A percentile compares a stretch with the other conserved stretches of the same genome.
phyloP scores from a whole-genome alignment of 2,329 filamentous ascomycete species.

The Stagonosporopsis vannaccii region DNA sequence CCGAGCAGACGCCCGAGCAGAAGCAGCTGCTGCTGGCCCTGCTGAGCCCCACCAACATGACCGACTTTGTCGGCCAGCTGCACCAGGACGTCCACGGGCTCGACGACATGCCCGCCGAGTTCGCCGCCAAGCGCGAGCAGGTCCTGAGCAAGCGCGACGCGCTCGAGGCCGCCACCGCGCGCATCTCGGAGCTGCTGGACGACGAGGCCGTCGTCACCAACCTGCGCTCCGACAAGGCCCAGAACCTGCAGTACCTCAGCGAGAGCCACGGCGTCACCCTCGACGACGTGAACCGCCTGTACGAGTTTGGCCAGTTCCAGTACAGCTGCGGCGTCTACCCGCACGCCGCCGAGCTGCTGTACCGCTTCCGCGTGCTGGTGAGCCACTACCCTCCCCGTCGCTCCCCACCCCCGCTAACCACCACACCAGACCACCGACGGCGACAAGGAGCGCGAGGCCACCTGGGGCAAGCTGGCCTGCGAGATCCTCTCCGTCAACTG shows the following conservation, averaged over 20 bases:
- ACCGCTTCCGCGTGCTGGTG: constrained; percentile 91
- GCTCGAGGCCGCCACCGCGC: constrained; percentile 85
- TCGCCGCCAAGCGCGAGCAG: constrained; percentile 85
- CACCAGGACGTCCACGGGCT: constrained; percentile 88
- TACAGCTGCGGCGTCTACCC: constrained; percentile 97
- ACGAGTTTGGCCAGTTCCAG: constrained; percentile 95
- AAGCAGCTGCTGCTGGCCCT: constrained; percentile 90
- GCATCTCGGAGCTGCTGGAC: constrained; percentile 85
- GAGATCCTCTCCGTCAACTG: constrained; percentile 96
- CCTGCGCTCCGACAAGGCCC: constrained; percentile 94
- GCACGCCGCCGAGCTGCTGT: constrained; percentile 88
- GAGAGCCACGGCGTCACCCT: constrained; percentile 93
- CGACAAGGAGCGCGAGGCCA: constrained; percentile 94
- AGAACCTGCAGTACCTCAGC: constrained; percentile 98
- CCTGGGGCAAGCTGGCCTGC: constrained; percentile 96
- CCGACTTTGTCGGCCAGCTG: constrained; percentile 91
- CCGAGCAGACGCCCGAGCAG: constrained; percentile 76
- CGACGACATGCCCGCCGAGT: constrained; percentile 81
- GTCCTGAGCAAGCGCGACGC: constrained; percentile 83
- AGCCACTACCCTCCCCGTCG: constrained; percentile 4
- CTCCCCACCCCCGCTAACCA: constrained; percentile 10
- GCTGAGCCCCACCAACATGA: constrained; percentile 98
- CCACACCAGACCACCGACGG: constrained; percentile 81
- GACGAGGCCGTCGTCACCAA: constrained; percentile 91
- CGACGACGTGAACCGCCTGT: constrained; percentile 95